phyloP scores from a whole-genome alignment of 1,284 basidiomycete genomes.

The Cryptococcus floricola region DNA sequence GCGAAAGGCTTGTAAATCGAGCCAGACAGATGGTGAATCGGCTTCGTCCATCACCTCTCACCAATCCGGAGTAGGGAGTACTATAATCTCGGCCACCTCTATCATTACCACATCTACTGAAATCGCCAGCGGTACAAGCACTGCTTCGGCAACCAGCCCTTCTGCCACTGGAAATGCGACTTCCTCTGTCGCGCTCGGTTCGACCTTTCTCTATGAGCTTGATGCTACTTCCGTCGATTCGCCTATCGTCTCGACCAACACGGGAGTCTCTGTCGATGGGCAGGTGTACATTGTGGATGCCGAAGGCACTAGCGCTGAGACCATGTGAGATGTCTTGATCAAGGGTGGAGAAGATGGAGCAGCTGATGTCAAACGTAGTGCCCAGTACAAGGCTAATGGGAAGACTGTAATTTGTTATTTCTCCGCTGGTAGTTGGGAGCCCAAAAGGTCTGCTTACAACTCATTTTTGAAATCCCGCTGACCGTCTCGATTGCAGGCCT shows the following conservation, averaged over 20 bases:
- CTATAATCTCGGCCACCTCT: too few relatives aligned
- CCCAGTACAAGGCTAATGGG: constrained; percentile 16
- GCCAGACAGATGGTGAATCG: too few relatives aligned
- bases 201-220: background rate
- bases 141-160: too few relatives aligned
- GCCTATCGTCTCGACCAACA: constrained; percentile 16
- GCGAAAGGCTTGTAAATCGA: too few relatives aligned
- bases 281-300: constrained; percentile 26
- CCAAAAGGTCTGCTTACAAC: background rate
- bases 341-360: background rate
- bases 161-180: constrained; percentile 8
- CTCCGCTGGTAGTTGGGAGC: constrained; percentile 40
- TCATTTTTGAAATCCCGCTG: background rate
- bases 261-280: constrained; percentile 16
- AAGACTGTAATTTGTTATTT: constrained; percentile 48
- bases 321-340: constrained; percentile 14
- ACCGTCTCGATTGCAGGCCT: constrained; percentile 1
- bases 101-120: too few relatives aligned
- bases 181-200: background rate
- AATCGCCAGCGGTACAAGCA: too few relatives aligned
- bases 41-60: too few relatives aligned
- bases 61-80: too few relatives aligned
- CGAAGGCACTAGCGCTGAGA: constrained; percentile 11
- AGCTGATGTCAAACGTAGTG: background rate
- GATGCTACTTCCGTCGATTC: constrained; percentile 1